Evolutionary conservation across 345 rosid genomes (phyloP), one percentile per base, ranked within the genome.

Genomic region (Lepidium africanum): DNA sequence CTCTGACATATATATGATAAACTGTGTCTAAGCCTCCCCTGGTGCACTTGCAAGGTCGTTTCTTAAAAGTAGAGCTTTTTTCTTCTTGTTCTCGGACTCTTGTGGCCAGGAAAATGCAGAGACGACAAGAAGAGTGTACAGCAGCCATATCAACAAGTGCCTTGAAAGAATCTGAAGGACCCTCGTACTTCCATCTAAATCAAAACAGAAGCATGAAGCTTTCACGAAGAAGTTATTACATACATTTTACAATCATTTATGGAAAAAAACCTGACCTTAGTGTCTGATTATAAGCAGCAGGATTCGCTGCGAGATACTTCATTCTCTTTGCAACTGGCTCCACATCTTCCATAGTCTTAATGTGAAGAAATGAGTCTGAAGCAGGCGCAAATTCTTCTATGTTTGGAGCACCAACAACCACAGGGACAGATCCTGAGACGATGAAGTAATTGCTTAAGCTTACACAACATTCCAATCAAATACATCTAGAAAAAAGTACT

Each of bases 81-180:
- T 94, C 97, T 83, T 94, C 99, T 77, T 81, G 76, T 74, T 87
- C 90, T 21, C 62, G 81, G 71, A 85, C 79, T 52, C 60, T 67
- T 5, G 97, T 91, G 19, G 97, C 99, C 41, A 94, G 64, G 76
- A 91, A 87, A 71, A 91, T 86, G 76, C 97, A 94, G 60, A 91
- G 91, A n/a, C 97, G 96, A 63, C 99, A 94, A n/a, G 99, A 89
- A 46, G 97, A 94, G 61, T 94, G 97, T 19, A 91, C 97, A 3
- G 90, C 93, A 30, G 97, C 90, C 99, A 91, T 91, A 79, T 94
- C 99, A 65, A 94, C 86, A 16, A 94, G 91, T 62, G 99, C 97
- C 81, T 89, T 94, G 82, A 91, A 94, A 69, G 93, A 84, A 77
- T 91, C 93, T 8, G 90, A 85, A 23, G 97, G 99, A n/a, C 99